Base-by-base conservation (phyloP, 805 yeast species). In the Starmerella vaccinii region DNA sequence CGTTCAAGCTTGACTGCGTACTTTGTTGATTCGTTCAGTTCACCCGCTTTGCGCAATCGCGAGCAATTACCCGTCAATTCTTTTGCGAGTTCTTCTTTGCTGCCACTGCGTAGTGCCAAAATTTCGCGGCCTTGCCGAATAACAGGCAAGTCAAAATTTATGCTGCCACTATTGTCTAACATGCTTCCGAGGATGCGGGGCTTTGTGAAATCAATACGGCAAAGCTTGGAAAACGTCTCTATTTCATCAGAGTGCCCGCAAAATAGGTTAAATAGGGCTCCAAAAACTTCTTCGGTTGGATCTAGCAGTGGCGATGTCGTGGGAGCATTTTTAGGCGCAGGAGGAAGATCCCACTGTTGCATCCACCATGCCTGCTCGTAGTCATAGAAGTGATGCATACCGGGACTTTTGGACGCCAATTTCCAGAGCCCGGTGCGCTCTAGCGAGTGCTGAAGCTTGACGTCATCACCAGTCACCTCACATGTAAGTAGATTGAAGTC, bases 331-430 rank as follows among this genome's bases (percentile, higher is more conserved):
- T 18, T 21, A 1, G 30, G 30, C 24, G 43, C 29, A 5, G 84
- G 53, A 10, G 46, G 38, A 4, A 35, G 30, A 49, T 82, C 82
- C 97, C 97, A 89, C 46, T 77, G 76, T 39, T 74, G 76, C 37
- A 89, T 65, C 60, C 83, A 83, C 87, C 95, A 82, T 0, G 80
- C 76, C 77, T 41, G 13, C 5, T 50, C 44, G 10, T 52, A 52
- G 30, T 57, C 57, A 40, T 51, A 51, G 16, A 45, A 40, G 22
- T 48, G 27, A 4, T 29, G 15, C 27, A 35, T 7, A 1, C 16
- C 16, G 0, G 33, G 12, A 5, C 47, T 9, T 10, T 27, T 27
- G 12, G 43, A 37, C 1, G 60, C 59, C 16, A 55, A 21, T 5
- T 37, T 23, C 52, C 52, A 59, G 15, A 58, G 34, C 2, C 62